phyloP scores from a whole-genome alignment of 2,329 filamentous ascomycete species.

The Penicillium sp. region DNA sequence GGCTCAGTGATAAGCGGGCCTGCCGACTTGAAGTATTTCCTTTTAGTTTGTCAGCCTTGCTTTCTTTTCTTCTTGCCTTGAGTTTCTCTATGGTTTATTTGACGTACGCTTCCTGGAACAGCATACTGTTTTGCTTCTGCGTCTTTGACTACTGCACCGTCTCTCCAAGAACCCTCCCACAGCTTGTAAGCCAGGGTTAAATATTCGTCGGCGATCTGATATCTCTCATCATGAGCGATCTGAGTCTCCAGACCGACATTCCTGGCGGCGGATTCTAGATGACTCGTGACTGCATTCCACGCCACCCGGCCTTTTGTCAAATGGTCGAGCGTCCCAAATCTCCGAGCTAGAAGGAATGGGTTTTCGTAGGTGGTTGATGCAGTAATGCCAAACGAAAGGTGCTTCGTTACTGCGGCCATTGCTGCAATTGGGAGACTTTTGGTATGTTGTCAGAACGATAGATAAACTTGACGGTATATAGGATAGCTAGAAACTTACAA shows the following conservation, averaged over 20 bases:
- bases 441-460: constrained; percentile 49
- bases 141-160: constrained; percentile 61
- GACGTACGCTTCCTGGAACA: constrained; percentile 54
- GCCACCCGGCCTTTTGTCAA: constrained; percentile 58
- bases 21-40: constrained; percentile 60
- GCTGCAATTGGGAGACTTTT: constrained; percentile 58
- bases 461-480: no score
- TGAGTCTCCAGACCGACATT: constrained; percentile 60
- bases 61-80: not conserved
- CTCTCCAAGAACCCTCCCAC: constrained; percentile 63
- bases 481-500: constrained; percentile 54
- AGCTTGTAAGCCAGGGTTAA: constrained; percentile 63
- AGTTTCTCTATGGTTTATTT: constrained; percentile 58
- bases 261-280: constrained; percentile 61
- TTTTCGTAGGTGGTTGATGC: constrained; percentile 65
- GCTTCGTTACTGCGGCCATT: constrained; percentile 65
- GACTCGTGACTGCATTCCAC: constrained; percentile 64
- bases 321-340: constrained; percentile 64
- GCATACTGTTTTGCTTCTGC: constrained; percentile 47
- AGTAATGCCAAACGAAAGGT: constrained; percentile 65
- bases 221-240: constrained; percentile 61
- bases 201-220: constrained; percentile 61
- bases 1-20: constrained; percentile 64
- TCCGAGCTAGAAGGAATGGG: constrained; percentile 62
- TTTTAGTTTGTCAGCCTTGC: constrained; percentile 25